These are phyloP conservation scores for Ailanthus altissimus DNA, from an alignment of 345 rosid genomes.

Conservation along the genomic window DNA sequence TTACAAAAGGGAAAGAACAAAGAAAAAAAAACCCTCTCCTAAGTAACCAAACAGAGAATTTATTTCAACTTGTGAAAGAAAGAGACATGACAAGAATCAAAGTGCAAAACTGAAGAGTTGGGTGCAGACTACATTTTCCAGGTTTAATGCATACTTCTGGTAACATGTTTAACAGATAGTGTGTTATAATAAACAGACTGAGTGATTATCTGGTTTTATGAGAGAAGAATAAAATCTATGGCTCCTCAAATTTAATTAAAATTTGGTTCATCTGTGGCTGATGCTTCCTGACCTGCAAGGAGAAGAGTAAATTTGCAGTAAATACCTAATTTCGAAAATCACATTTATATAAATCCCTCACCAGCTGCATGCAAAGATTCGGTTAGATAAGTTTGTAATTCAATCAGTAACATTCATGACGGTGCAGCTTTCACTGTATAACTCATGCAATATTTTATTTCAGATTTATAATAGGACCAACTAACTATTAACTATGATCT, in stretches of 20 bases:
- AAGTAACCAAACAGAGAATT: too few relatives aligned
- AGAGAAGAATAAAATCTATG: slow-evolving; percentile 15
- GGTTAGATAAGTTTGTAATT: not conserved
- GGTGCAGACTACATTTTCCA: not conserved
- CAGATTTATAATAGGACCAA: not conserved
- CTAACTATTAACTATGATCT: slow-evolving; percentile 8
- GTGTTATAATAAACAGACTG: not conserved
- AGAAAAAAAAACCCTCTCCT: too few relatives aligned
- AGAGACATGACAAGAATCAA: not conserved
- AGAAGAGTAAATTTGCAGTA: not conserved
- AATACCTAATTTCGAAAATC: not conserved
- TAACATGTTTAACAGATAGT: not conserved
- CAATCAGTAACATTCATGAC: not conserved
- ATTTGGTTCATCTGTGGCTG: slow-evolving; percentile 69
- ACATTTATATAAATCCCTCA: not conserved
- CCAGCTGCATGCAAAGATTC: not conserved
- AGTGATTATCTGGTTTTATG: not conserved
- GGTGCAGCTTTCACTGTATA: not conserved
- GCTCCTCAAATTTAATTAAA: slow-evolving; percentile 63
- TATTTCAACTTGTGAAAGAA: not conserved
- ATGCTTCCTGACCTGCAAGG: slow-evolving; percentile 71
- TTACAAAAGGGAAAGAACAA: too few relatives aligned
- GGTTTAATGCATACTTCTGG: not conserved
- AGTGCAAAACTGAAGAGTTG: not conserved
- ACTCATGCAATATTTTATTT: not conserved